phyloP scores from a whole-genome alignment of 108 stramenopile genomes.

The Epithemia pelagica region DNA sequence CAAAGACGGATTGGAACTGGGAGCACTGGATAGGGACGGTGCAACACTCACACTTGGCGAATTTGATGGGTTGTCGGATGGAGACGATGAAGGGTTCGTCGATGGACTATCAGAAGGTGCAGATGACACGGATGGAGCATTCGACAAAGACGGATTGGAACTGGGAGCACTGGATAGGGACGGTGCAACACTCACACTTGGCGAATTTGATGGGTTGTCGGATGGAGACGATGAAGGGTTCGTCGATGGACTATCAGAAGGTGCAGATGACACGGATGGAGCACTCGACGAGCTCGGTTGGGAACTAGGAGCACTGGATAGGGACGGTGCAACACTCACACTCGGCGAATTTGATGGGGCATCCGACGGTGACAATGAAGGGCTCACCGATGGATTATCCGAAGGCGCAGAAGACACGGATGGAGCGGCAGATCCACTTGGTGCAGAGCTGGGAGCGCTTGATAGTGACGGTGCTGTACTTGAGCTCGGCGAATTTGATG shows the following conservation, averaged over 20 bases:
- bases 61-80: neutral
- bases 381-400: neutral
- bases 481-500: neutral
- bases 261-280: neutral
- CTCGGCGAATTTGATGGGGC: neutral
- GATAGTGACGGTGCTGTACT: neutral
- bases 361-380: neutral
- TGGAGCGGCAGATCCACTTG: no score
- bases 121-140: neutral
- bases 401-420: neutral
- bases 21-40: no score
- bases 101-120: neutral
- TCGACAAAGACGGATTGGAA: neutral
- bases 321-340: neutral
- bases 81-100: neutral
- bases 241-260: neutral
- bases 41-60: neutral
- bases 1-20: neutral
- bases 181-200: neutral
- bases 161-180: neutral
- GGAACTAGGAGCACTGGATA: neutral
- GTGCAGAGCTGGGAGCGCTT: neutral
- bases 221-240: neutral
- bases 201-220: slow-evolving; percentile 1
- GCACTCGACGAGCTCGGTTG: neutral